Percentiles rank a stretch among this genome's conserved stretches.
These are phyloP conservation scores for Chionographis japonica DNA, from an alignment of 106 monocot species.

Conservation along the genomic window DNA sequence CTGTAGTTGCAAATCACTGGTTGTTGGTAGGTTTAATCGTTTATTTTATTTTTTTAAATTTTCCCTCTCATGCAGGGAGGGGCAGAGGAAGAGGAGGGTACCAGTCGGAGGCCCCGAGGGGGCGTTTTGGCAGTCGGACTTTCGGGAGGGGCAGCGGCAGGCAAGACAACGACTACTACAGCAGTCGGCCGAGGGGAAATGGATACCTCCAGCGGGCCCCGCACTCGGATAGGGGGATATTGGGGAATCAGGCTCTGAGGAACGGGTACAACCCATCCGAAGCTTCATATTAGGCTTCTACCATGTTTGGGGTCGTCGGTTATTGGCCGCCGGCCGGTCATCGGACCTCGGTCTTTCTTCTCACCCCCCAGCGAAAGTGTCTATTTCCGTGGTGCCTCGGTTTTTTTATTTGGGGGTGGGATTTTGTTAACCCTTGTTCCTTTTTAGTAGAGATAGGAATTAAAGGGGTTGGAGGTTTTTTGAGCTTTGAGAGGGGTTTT, in stretches of 20 bases:
- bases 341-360: too few relatives aligned
- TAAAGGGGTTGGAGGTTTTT: too few relatives aligned
- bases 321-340: too few relatives aligned
- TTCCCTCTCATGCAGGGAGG: slow-evolving; percentile 14
- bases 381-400: too few relatives aligned
- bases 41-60: neutral
- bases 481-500: too few relatives aligned
- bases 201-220: slow-evolving; percentile 23
- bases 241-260: slow-evolving; percentile 16
- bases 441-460: too few relatives aligned
- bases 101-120: slow-evolving; percentile 25
- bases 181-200: slow-evolving; percentile 29
- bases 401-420: too few relatives aligned
- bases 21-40: too few relatives aligned
- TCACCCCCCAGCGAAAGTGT: too few relatives aligned
- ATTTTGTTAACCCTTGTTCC: too few relatives aligned
- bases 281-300: neutral
- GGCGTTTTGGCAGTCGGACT: slow-evolving; percentile 24
- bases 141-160: slow-evolving; percentile 8
- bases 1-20: too few relatives aligned
- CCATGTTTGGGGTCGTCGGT: too few relatives aligned
- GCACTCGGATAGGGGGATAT: slow-evolving; percentile 31
- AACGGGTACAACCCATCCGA: slow-evolving; percentile 8
- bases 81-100: slow-evolving; percentile 34
- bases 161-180: slow-evolving; percentile 8